phyloP scores from a whole-genome alignment of 192 early-diverging fungal species.

The Coemansia javaensis region DNA sequence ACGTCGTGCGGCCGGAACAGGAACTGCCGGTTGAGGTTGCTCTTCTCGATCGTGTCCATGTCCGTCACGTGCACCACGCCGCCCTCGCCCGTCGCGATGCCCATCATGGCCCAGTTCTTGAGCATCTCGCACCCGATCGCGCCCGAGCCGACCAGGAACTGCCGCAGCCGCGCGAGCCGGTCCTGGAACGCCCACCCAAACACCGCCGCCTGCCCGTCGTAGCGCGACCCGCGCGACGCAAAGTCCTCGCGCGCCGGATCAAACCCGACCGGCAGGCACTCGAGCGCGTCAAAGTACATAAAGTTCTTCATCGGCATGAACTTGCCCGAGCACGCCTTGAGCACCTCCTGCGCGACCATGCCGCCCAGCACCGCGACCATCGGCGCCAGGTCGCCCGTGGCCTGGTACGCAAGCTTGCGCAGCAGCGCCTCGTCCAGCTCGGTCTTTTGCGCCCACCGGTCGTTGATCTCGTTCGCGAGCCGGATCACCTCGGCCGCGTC shows the following conservation, averaged over 20 bases:
- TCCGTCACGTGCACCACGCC: slow-evolving; percentile 89
- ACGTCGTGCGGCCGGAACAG: slow-evolving; percentile 87
- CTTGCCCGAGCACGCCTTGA: slow-evolving; percentile 97
- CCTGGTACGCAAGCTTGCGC: slow-evolving; percentile 81
- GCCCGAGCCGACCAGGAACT: slow-evolving; percentile 97
- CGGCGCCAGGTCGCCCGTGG: slow-evolving; percentile 85
- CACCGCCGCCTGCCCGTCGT: slow-evolving; percentile 94
- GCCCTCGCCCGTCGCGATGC: slow-evolving; percentile 73
- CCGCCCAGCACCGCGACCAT: slow-evolving; percentile 98
- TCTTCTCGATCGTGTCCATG: slow-evolving; percentile 99
- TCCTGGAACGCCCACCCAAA: slow-evolving; percentile 92
- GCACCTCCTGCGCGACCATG: slow-evolving; percentile 93
- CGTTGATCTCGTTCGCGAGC: slow-evolving; percentile 70
- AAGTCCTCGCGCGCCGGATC: slow-evolving; percentile 64
- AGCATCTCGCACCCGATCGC: slow-evolving; percentile 99
- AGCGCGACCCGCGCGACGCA: slow-evolving; percentile 80
- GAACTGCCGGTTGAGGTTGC: slow-evolving; percentile 99
- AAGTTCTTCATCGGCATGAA: slow-evolving; percentile 89
- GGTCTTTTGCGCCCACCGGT: slow-evolving; percentile 61
- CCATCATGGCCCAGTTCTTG: slow-evolving; percentile 99
- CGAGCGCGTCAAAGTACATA: slow-evolving; percentile 96
- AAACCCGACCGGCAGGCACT: slow-evolving; percentile 78
- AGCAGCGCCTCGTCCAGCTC: slow-evolving; percentile 84
- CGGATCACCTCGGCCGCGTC: slow-evolving; percentile 81
- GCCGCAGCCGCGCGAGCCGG: slow-evolving; percentile 74